Evolutionary conservation across 305 asterid species (phyloP), one percentile per base, ranked within the genome.

Genomic region (Solanum hybrid): DNA sequence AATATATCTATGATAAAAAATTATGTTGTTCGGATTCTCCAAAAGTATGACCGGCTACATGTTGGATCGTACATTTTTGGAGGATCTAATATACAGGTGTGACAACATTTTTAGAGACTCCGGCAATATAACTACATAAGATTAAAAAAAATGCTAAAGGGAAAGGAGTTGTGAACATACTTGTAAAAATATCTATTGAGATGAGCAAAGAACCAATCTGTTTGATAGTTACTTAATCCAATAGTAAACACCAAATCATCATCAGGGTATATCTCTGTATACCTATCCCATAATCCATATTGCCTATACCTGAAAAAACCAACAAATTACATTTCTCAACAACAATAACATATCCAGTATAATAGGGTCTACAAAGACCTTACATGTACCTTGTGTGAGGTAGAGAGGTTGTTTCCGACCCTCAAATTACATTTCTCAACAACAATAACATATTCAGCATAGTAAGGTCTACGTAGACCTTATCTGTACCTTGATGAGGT

Each of bases 281-380:
- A 97, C 73, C 98, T 91, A 78, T 97, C 98, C 99, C 99, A 97
- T 77, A 97, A 92, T 29, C 99, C 99, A n/a, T 95, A 97, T 86
- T 95, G 98, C 90, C 99, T 92, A 40, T 88, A 96, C 93, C 98
- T 95, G 92, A 72, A 14, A 66, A 42, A 36, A 71, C 85, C 26
- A 26, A 32, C 3, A 66, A 69, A 34, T 7, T 2, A 34, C 8
- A n/a, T 17, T 40, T 27, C 78, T 27, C 78, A 0, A 27, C 22
- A 12, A 72, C 10, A 27, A 72, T 15, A 24, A 26, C 17, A 64
- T 64, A 64, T 3, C 0, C 13, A 64, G 2, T 64, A 8, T 3
- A 64, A 0, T 26, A 71, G 32, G 6, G 7, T 64, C 40, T 37
- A 37, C 31, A 29, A 29, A 29, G 3, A 29, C 31, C 31, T 29